phyloP scores from a whole-genome alignment of 1,284 basidiomycete genomes.

The Sporisorium scitamineum region DNA sequence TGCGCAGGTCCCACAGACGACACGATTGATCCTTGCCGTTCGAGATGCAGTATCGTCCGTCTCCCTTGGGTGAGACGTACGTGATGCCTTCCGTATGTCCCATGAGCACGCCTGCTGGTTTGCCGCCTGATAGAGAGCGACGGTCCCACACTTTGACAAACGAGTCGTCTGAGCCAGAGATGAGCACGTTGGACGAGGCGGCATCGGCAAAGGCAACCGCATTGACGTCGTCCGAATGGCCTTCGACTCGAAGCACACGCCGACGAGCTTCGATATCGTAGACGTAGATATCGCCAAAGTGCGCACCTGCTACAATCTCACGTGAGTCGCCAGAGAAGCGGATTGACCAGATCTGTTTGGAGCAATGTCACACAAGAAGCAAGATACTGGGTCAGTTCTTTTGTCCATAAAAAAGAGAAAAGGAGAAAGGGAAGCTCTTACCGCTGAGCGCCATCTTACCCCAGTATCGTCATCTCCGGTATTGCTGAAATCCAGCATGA shows the following conservation, averaged over 20 bases:
- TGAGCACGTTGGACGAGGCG: conserved; percentile 88
- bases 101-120: conserved; percentile 89
- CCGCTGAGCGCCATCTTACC: conserved; percentile 61
- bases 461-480: conserved; percentile 69
- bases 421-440: conserved; percentile 33
- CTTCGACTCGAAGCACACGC: conserved; percentile 83
- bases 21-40: conserved; percentile 97
- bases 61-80: conserved; percentile 73
- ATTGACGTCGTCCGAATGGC: conserved; percentile 91
- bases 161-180: conserved; percentile 92
- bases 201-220: conserved; percentile 94
- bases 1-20: conserved; percentile 92
- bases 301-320: conserved; percentile 79
- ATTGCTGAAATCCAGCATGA: conserved; percentile 68
- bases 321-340: conserved; percentile 95
- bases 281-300: conserved; percentile 81
- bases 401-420: not conserved
- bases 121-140: conserved; percentile 80
- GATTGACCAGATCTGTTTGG: conserved; percentile 83
- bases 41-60: conserved; percentile 94
- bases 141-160: conserved; percentile 97
- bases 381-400: not conserved
- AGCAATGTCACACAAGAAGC: not conserved
- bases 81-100: conserved; percentile 84
- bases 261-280: conserved; percentile 82